Base-by-base conservation (phyloP, 306 rosid genomes). In the Alnus rubra region DNA sequence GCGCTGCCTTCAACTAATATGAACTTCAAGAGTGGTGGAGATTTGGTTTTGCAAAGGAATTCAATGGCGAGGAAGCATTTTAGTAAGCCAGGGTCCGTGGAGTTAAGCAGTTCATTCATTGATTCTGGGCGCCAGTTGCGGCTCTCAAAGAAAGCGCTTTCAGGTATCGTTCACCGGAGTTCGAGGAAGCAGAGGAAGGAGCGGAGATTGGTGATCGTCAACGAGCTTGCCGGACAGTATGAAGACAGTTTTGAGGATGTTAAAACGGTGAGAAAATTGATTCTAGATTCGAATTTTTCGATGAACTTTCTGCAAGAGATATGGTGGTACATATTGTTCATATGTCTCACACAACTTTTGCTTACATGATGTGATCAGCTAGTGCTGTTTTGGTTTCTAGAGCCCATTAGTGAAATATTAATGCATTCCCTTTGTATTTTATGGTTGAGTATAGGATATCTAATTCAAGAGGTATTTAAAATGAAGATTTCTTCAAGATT, bases 161-260 rank as follows among this genome's bases (percentile, higher is more conserved):
- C 85, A 1, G 84, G 78, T 65, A 28, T 70, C 72, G 74, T 86
- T 18, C 65, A 74, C 72, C 83, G 83, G 72, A 89, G 85, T 74
- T 78, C 70, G 63, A 89, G 87, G 90, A 94, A 84, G 85, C 94
- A 84, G 80, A 80, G 82, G 12, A 89, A 84, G 90, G 86, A 83
- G 74, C 81, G 90, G 78, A 82, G 85, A 70, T 19, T 81, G 9
- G 13, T 73, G 51, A 69, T 94, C 82, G 92, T 92, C 70, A 88
- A 71, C 56, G 97, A 94, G 58, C 82, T 94, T 42, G 98, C 86
- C 28, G 98, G 98, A 48, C 98, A 94, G 37, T 94, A 94, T 67
- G 98, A 94, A 19, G 97, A 94, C 7, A 81, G 63, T 69, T 94
- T 94, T 85, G 89, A 83, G 31, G 98, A 94, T 88, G 98, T 94